A percentile compares a stretch with the other conserved stretches of the same genome.
These are phyloP conservation scores for Aspergillus carbonarius DNA, from an alignment of 2,329 filamentous ascomycete genomes.

Conservation along the genomic window DNA sequence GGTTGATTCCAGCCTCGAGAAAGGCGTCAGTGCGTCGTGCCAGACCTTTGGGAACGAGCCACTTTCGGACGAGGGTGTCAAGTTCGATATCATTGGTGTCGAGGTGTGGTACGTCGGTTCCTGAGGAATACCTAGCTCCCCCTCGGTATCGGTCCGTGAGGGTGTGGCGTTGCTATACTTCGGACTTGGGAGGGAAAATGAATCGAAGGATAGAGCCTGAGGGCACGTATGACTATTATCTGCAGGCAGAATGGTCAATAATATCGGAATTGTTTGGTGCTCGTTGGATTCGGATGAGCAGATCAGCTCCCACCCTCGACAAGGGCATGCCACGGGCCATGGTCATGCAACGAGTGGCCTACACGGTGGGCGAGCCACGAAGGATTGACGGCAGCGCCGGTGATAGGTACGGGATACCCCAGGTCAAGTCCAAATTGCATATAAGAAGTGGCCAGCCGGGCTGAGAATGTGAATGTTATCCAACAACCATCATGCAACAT, in stretches of 20 bases:
- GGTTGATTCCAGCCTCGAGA: conserved; percentile 82
- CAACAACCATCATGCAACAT: neutral
- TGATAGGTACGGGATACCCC: neutral
- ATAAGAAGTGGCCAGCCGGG: neutral
- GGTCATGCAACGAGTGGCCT: too few species aligned
- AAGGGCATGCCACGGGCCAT: too few species aligned
- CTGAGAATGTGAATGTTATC: conserved; percentile 1
- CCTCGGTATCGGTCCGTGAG: neutral
- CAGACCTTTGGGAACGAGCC: conserved; percentile 95
- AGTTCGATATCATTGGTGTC: conserved; percentile 86
- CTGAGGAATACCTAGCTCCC: conserved; percentile 15
- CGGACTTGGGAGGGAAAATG: neutral
- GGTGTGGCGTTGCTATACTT: neutral
- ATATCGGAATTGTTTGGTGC: neutral
- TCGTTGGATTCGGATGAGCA: neutral
- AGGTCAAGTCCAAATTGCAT: neutral
- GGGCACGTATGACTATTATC: neutral
- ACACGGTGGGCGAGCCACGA: neutral
- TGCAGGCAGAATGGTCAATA: conserved; percentile 1
- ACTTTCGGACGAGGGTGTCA: conserved; percentile 85
- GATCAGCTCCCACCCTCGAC: too few species aligned
- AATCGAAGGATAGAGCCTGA: neutral
- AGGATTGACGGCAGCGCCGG: neutral
- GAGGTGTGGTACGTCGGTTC: conserved; percentile 89
- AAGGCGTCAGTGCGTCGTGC: conserved; percentile 78